These are phyloP conservation scores for Triangularia setosa DNA, from an alignment of 2,329 filamentous ascomycete genomes.

Conservation along the genomic window DNA sequence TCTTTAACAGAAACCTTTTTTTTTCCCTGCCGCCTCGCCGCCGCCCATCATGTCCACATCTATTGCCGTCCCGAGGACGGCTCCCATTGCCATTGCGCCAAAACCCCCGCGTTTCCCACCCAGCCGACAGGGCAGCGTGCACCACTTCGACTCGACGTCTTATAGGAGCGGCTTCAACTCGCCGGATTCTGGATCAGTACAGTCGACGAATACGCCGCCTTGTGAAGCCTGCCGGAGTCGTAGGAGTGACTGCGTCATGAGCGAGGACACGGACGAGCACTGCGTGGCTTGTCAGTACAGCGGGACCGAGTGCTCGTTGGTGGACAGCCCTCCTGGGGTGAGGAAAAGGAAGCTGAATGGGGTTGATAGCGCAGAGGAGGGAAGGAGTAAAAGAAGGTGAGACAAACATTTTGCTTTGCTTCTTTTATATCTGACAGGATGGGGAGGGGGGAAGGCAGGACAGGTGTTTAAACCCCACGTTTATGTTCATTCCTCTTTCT, in stretches of 20 bases:
- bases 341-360: constrained; percentile 75
- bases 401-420: constrained; percentile 26
- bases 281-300: constrained; percentile 76
- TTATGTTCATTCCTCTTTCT: no score
- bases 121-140: constrained; percentile 46
- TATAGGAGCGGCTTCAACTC: constrained; percentile 50
- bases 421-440: not conserved
- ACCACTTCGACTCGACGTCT: constrained; percentile 39
- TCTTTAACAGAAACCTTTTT: not conserved
- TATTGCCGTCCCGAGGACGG: constrained; percentile 54
- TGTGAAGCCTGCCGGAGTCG: constrained; percentile 73
- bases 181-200: constrained; percentile 45
- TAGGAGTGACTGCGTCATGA: constrained; percentile 71
- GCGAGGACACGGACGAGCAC: constrained; percentile 61
- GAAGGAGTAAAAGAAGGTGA: constrained; percentile 66
- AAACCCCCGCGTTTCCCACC: constrained; percentile 48
- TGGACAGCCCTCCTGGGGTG: constrained; percentile 65
- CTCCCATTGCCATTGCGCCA: constrained; percentile 63
- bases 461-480: not conserved
- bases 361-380: constrained; percentile 59
- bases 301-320: constrained; percentile 74
- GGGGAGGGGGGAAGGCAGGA: not conserved
- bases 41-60: constrained; percentile 50
- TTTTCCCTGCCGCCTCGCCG: not conserved
- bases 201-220: constrained; percentile 39